Base-by-base conservation (phyloP, 768 basidiomycete species). In the Aureoboletus auriporus region DNA sequence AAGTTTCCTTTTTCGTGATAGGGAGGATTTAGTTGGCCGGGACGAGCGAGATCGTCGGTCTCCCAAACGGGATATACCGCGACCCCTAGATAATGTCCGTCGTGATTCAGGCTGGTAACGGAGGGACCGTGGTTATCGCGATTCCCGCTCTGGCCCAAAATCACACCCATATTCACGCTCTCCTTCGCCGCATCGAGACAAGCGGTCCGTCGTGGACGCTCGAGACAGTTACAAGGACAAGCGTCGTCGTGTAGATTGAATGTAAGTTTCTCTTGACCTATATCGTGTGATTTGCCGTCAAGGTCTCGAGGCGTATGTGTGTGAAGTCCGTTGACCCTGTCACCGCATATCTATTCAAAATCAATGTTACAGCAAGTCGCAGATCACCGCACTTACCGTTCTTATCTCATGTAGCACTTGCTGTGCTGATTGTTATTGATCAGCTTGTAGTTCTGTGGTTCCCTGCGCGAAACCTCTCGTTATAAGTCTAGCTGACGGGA, bases 181-280 rank as follows among this genome's bases (percentile, higher is more conserved):
- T 42, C 61, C 62, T 27, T 68, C 70, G 35, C 64, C 67, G 37
- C 54, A 49, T 51, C 61, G 67, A 42, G 62, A 64, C 31, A 56
- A 41, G 30, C 60, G 54, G 27, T 33, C 52, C 46, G 42, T 39
- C 39, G 45, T 36, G 46, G 72, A 64, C 30, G 63, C 63, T 44
- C 59, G 59, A 47, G 69, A 68, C 51, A 64, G 64, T 35, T 61
- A 71, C 50, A 65, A 69, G 39, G 79, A 76, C 35, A 83, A 83
- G 56, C 76, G 80, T 52, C 71, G 82, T 57, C 76, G 82, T 49
- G 55, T 82, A 54, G 80, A 82, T 54, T 81, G 70, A 68, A 48
- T 50, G 55, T 56, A 58, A 54, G 61, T 60, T 33, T 41, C 12
- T 27, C 43, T 46, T 49, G n/a, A 40, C 38, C 17, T 42, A 23